A percentile compares a stretch with the other conserved stretches of the same genome.
These are phyloP conservation scores for Nannizziopsis barbatae DNA, from an alignment of 2,329 filamentous ascomycete species.

Conservation along the genomic window DNA sequence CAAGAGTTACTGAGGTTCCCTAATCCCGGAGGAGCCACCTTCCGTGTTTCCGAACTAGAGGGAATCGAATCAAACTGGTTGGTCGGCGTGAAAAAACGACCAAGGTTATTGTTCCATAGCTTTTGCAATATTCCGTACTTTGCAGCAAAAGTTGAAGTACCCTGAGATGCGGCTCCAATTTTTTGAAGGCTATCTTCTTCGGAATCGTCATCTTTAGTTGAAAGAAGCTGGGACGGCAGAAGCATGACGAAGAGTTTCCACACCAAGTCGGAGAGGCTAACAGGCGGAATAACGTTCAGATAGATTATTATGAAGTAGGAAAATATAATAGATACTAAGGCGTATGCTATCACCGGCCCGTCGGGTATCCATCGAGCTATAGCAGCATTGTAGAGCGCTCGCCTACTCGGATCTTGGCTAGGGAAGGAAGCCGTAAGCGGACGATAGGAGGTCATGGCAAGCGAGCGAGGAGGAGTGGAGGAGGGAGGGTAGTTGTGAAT, in stretches of 20 bases:
- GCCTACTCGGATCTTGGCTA: conserved; percentile 13
- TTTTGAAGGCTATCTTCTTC: neutral
- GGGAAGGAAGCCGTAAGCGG: conserved; percentile 9
- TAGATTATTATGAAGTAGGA: conserved; percentile 24
- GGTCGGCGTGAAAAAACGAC: conserved; percentile 39
- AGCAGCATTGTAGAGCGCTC: conserved; percentile 27
- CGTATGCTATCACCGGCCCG: conserved; percentile 23
- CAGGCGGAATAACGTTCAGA: conserved; percentile 21
- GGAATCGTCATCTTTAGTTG: conserved; percentile 38
- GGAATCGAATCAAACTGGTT: conserved; percentile 46
- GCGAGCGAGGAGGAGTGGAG: neutral
- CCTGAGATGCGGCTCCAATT: conserved; percentile 15
- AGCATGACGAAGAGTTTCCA: conserved; percentile 33
- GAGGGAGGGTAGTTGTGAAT: neutral
- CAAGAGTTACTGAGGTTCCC: conserved; percentile 93
- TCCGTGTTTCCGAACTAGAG: conserved; percentile 33
- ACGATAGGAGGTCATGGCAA: conserved; percentile 7
- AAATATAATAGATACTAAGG: conserved; percentile 22
- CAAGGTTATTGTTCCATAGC: conserved; percentile 50
- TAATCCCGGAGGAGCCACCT: conserved; percentile 47
- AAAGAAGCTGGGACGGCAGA: conserved; percentile 31
- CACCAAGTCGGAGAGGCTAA: conserved; percentile 23
- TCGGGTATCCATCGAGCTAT: conserved; percentile 21
- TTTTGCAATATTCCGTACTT: conserved; percentile 57
- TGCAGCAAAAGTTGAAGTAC: conserved; percentile 34